A percentile compares a stretch with the other conserved stretches of the same genome.
Conservation (phyloP, 306 rosid species). For the Dryas alaskensis region DNA sequence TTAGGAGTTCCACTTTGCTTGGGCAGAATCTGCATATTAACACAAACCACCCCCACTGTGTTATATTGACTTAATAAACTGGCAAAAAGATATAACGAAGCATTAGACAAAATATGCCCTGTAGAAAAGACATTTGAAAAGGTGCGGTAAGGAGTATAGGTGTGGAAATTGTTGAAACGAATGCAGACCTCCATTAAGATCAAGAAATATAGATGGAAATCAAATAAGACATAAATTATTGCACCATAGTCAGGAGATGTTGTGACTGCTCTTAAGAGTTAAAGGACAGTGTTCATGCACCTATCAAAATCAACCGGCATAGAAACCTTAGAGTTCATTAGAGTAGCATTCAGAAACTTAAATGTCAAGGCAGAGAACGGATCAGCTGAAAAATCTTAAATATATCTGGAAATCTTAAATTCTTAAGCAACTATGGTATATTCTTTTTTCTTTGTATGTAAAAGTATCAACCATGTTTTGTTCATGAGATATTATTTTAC, state of each 20-base stretch:
- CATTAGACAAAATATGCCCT: background rate
- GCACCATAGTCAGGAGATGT: background rate
- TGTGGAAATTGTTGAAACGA: no score
- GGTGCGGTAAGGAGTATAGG: background rate
- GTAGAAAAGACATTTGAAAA: background rate
- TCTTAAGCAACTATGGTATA: background rate
- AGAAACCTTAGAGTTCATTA: background rate
- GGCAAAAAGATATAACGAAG: constrained; percentile 4
- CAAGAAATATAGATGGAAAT: background rate
- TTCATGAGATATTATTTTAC: background rate
- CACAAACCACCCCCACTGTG: constrained; percentile 25
- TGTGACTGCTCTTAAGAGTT: background rate
- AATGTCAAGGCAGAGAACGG: background rate
- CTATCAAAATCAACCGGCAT: background rate
- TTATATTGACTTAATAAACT: constrained; percentile 12
- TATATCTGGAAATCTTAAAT: background rate
- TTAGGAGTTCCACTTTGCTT: constrained; percentile 80
- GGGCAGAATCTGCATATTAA: constrained; percentile 65
- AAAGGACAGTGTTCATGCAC: background rate
- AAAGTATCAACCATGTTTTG: background rate
- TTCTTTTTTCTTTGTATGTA: background rate
- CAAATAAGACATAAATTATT: background rate
- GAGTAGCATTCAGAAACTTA: background rate
- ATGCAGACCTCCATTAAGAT: background rate
- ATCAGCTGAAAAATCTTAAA: background rate